Conservation (phyloP, 1,284 basidiomycete species). For the Trichosporon sp. region DNA sequence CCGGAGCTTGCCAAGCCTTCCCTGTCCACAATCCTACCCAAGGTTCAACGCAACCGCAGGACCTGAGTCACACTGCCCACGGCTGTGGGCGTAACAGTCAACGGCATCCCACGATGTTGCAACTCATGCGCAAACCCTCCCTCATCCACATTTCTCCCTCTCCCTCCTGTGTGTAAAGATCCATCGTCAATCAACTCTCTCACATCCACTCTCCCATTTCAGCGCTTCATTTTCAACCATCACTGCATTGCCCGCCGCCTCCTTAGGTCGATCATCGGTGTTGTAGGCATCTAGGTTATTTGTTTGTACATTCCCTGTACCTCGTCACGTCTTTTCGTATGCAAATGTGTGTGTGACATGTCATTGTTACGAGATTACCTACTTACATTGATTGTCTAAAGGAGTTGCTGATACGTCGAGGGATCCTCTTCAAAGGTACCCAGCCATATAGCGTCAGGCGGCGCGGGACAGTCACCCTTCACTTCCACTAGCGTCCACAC, state of each 20-base stretch:
- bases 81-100: no score
- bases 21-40: not conserved
- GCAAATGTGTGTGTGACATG: conserved; percentile 15
- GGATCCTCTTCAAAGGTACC: not conserved
- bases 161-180: no score
- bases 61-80: no score
- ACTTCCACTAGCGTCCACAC: not conserved
- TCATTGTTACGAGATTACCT: not conserved
- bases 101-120: no score
- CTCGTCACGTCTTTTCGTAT: not conserved
- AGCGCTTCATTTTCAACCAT: not conserved
- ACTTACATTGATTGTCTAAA: not conserved
- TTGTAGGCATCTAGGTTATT: conserved; percentile 14
- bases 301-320: conserved; percentile 17
- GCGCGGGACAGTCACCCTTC: no score
- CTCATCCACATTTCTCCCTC: no score
- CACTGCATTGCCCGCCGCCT: conserved; percentile 18
- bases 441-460: no score
- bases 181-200: conserved; percentile 10
- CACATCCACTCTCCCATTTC: conserved; percentile 6
- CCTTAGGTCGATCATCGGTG: not conserved
- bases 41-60: not conserved
- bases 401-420: not conserved
- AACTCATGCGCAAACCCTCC: no score
- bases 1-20: not conserved